Percentiles rank a stretch among this genome's conserved stretches.
phyloP scores from a whole-genome alignment of 1,139 yeast genomes.

The Petasospora rhodanensis region DNA sequence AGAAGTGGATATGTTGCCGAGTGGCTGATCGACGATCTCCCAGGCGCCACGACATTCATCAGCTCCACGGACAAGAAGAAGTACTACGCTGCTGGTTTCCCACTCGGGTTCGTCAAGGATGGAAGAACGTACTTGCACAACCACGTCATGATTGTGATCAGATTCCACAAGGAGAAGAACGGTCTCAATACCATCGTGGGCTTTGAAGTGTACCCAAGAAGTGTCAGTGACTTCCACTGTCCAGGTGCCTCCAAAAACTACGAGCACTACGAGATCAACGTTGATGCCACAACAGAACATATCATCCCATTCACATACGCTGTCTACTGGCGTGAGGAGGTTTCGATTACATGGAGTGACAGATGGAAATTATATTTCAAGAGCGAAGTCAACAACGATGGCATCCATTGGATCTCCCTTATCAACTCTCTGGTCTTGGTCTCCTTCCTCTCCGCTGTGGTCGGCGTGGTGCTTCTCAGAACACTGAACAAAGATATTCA shows the following conservation, averaged over 20 bases:
- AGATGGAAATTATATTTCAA: conserved; percentile 75
- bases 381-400: conserved; percentile 44
- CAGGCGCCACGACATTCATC: conserved; percentile 84
- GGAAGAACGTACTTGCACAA: conserved; percentile 63
- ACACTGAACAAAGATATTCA: conserved; percentile 43
- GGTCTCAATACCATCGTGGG: conserved; percentile 69
- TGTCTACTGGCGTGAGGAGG: conserved; percentile 86
- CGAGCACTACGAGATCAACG: conserved; percentile 46
- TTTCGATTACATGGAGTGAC: conserved; percentile 56
- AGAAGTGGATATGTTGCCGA: conserved; percentile 71
- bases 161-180: conserved; percentile 58
- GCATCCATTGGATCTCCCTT: conserved; percentile 69
- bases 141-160: conserved; percentile 75
- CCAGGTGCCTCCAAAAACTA: conserved; percentile 64
- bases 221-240: conserved; percentile 62
- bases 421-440: conserved; percentile 62
- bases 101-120: conserved; percentile 64
- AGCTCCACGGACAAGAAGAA: conserved; percentile 55
- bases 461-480: conserved; percentile 56
- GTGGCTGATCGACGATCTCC: conserved; percentile 81
- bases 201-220: conserved; percentile 84
- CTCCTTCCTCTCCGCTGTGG: conserved; percentile 52
- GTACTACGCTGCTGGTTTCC: conserved; percentile 85
- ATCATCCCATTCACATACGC: conserved; percentile 77
- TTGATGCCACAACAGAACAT: conserved; percentile 31